Evolutionary conservation across 1,139 yeast genomes (phyloP).

Genomic region (Citeromyces siamensis): DNA sequence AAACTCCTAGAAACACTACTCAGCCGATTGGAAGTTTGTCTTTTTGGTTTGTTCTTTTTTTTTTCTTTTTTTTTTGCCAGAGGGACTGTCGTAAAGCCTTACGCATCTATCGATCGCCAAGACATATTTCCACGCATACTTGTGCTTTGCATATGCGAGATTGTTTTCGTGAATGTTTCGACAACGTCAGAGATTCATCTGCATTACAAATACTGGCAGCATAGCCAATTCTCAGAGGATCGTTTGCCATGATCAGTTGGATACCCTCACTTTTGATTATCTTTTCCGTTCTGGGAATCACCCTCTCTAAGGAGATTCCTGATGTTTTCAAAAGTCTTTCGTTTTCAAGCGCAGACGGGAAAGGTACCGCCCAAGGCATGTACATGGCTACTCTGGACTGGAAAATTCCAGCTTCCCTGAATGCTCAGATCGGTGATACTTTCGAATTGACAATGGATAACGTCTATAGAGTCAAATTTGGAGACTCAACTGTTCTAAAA

Average conservation of each 20-base stretch:
- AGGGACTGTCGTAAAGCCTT: too few relatives aligned
- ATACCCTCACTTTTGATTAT: neutral
- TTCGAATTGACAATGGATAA: neutral
- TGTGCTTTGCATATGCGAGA: too few relatives aligned
- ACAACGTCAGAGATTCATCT: too few relatives aligned
- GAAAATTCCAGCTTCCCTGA: neutral
- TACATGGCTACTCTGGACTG: neutral
- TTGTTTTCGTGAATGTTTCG: too few relatives aligned
- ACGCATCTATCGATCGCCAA: too few relatives aligned
- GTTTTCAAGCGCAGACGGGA: neutral
- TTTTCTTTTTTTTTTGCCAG: too few relatives aligned
- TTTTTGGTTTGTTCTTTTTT: too few relatives aligned
- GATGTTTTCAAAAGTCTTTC: neutral
- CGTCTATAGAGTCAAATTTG: neutral
- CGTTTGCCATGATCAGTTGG: neutral
- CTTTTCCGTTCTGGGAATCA: neutral
- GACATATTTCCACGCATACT: too few relatives aligned
- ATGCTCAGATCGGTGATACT: slow-evolving; percentile 1
- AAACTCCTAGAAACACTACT: too few relatives aligned
- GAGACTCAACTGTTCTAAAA: neutral
- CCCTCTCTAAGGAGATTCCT: neutral
- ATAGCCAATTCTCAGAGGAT: too few relatives aligned
- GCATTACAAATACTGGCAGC: too few relatives aligned
- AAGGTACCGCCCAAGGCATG: neutral
- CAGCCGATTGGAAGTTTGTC: too few relatives aligned